Evolutionary conservation across 1,284 basidiomycete genomes (phyloP).

Genomic region (Apiotrichum porosum): DNA sequence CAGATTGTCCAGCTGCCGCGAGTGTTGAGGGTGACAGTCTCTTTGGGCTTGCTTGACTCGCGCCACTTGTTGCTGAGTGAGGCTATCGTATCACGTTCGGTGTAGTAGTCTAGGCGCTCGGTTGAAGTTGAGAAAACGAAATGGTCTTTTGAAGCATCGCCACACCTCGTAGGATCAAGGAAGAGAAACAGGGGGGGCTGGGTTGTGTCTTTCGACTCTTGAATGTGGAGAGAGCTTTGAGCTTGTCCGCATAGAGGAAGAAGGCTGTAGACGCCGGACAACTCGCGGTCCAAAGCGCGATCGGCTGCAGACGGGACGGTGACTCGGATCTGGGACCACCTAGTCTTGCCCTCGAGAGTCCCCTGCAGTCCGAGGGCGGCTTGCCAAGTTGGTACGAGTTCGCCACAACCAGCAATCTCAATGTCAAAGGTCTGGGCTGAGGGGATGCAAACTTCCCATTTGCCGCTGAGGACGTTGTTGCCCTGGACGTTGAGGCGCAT

Average conservation of each 20-base stretch:
- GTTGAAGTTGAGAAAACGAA: slow-evolving; percentile 79
- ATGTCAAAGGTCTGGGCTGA: slow-evolving; percentile 56
- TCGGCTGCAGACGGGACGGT: slow-evolving; percentile 55
- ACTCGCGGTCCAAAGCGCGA: slow-evolving; percentile 65
- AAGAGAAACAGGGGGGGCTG: slow-evolving; percentile 72
- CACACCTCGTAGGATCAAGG: slow-evolving; percentile 75
- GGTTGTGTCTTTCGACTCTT: slow-evolving; percentile 38
- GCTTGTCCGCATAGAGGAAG: slow-evolving; percentile 86
- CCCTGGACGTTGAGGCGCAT: slow-evolving; percentile 51
- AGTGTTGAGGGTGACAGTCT: slow-evolving; percentile 56
- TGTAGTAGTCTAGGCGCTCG: slow-evolving; percentile 71
- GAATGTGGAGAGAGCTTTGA: slow-evolving; percentile 68
- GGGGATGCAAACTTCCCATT: slow-evolving; percentile 80
- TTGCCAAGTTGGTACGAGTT: slow-evolving; percentile 78
- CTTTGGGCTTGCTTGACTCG: slow-evolving; percentile 57
- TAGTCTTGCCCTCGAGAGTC: slow-evolving; percentile 61
- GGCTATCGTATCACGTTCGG: slow-evolving; percentile 69
- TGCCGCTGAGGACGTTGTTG: slow-evolving; percentile 59
- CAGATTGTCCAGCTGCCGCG: slow-evolving; percentile 60
- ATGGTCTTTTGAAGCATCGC: slow-evolving; percentile 63
- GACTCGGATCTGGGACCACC: slow-evolving; percentile 65
- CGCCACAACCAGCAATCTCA: slow-evolving; percentile 62
- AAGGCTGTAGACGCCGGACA: slow-evolving; percentile 73
- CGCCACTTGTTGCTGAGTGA: slow-evolving; percentile 69
- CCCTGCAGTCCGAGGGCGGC: slow-evolving; percentile 71